A percentile compares a stretch with the other conserved stretches of the same genome.
phyloP scores from a whole-genome alignment of 2,329 filamentous ascomycete species.

The Aspergillus spinulosporus region DNA sequence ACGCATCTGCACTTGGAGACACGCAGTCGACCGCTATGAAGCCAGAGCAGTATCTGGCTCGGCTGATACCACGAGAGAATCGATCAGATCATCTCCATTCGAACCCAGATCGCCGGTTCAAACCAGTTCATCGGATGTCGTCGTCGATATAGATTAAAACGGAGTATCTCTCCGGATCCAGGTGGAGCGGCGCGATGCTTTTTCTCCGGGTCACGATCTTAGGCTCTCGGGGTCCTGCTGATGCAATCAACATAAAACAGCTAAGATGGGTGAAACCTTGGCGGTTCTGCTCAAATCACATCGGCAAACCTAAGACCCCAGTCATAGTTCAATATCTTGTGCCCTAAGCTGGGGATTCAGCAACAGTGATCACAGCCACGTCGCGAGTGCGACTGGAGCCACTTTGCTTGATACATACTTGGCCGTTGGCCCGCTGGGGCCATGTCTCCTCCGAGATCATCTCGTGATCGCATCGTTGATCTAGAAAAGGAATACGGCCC shows the following conservation, averaged over 20 bases:
- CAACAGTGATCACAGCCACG: not conserved
- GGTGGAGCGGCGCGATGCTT: constrained; percentile 4
- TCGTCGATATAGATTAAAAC: constrained; percentile 3
- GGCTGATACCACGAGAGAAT: not conserved
- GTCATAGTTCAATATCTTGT: not conserved
- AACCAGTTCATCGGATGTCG: constrained; percentile 7
- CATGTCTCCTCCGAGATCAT: not conserved
- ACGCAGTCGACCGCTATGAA: not conserved
- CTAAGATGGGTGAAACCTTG: not conserved
- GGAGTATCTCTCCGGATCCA: not conserved
- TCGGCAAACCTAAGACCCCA: not conserved
- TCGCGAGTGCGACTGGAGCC: not conserved
- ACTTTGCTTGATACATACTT: not conserved
- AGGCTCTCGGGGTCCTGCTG: not conserved
- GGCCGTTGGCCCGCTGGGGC: not conserved
- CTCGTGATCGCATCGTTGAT: not conserved
- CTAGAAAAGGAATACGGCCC: not conserved
- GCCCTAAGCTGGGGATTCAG: not conserved
- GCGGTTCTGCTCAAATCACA: constrained; percentile 2
- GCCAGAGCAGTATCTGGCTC: not conserved
- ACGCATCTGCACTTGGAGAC: not conserved
- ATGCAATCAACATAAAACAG: constrained; percentile 12
- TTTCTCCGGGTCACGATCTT: constrained; percentile 4
- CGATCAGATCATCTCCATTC: constrained; percentile 2
- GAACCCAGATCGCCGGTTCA: constrained; percentile 11